Evolutionary conservation across 306 rosid genomes (phyloP), one percentile per base, ranked within the genome.

Genomic region (Cicer pinnatifidum): DNA sequence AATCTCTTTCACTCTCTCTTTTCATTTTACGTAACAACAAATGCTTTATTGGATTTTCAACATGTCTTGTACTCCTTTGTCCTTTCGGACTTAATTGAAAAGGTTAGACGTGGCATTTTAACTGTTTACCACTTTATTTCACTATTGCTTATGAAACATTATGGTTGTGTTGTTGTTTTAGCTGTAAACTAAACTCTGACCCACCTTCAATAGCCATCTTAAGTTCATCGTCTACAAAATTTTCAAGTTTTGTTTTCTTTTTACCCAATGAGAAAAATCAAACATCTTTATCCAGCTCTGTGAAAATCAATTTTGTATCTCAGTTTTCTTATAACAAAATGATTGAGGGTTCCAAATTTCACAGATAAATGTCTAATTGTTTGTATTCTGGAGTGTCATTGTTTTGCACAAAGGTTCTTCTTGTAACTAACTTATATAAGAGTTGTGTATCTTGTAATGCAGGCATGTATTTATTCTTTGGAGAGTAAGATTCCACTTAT

Each of bases 381-480:
- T 61, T 28, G 35, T 60, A 61, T 69, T 72, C 67, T 52, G 53
- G 10, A 47, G 37, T 50, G 56, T 61, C 20, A 68, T 44, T 47
- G 48, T 61, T 71, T 58, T 62, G 20, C 17, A 39, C 64, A 45
- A 70, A 79, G 28, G 56, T 47, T 77, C 52, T 8, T 43, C 8
- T 67, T 53, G 64, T 17, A 16, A 35, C 12, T 37, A 39, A 28
- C 35, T 28, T 46, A 56, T 60, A 44, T 54, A 74, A 13, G 72
- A 44, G 38, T 17, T 52, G 28, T 73, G 67, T 74, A 58, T 40
- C 75, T 71, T 75, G 51, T 68, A 75, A 5, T 82, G 84, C 88
- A 93, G 97, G 95, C 95, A 11, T 91, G 92, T 63, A 76, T 85
- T 61, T 94, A 91, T 83, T 91, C 98, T 43, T 79, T 81, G 88